phyloP scores from a whole-genome alignment of 768 basidiomycete species.

The Mycena filopes region DNA sequence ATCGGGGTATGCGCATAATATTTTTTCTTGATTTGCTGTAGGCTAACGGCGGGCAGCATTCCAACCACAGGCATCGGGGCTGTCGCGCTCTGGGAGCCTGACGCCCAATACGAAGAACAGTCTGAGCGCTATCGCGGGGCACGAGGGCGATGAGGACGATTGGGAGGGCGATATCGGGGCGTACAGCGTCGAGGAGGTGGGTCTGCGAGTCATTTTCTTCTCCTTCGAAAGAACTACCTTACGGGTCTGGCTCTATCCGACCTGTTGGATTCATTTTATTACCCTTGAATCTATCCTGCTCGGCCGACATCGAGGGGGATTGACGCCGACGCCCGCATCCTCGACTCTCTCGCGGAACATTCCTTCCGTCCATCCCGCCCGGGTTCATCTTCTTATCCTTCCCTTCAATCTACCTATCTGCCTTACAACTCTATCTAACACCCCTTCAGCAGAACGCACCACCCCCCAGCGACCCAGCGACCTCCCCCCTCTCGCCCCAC shows the following conservation, averaged over 20 bases:
- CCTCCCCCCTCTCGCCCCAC: conserved; percentile 73
- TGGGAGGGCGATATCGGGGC: conserved; percentile 78
- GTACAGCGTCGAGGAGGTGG: conserved; percentile 75
- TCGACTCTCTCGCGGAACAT: too few species aligned
- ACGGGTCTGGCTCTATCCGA: conserved; percentile 9
- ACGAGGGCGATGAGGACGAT: conserved; percentile 89
- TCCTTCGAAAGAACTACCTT: too few species aligned
- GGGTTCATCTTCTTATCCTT: too few species aligned
- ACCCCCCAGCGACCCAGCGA: conserved; percentile 52
- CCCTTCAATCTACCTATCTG: too few species aligned
- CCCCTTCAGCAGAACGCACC: too few species aligned
- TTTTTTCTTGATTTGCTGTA: conserved; percentile 14
- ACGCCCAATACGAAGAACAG: conserved; percentile 84
- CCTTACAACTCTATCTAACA: too few species aligned
- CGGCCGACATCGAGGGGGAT: too few species aligned
- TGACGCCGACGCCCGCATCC: too few species aligned
- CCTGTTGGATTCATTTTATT: too few species aligned
- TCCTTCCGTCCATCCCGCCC: too few species aligned
- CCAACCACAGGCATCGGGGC: conserved; percentile 55
- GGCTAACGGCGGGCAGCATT: conserved; percentile 52
- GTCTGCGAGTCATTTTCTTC: too few species aligned
- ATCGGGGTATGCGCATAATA: conserved; percentile 63
- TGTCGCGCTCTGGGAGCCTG: conserved; percentile 62
- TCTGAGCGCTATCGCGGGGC: conserved; percentile 85
- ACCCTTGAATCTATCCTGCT: too few species aligned